Evolutionary conservation across 2,329 filamentous ascomycete genomes (phyloP).

Genomic region (Microsporum audouinii): DNA sequence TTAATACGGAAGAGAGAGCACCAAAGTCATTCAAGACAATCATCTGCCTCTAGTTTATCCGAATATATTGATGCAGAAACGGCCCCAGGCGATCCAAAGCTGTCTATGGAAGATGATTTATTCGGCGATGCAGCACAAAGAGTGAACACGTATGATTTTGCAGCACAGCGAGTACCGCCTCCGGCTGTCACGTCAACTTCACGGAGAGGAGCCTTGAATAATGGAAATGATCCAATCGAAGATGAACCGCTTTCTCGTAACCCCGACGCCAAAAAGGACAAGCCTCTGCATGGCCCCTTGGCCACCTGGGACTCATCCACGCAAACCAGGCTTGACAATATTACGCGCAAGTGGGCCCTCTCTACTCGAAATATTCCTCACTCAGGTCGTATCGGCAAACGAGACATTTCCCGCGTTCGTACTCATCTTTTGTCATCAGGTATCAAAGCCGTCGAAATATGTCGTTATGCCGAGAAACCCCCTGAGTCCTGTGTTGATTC

Average conservation of each 20-base stretch:
- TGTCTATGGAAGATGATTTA: neutral
- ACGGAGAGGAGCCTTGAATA: neutral
- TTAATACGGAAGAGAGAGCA: conserved; percentile 49
- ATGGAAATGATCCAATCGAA: neutral
- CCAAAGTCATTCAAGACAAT: conserved; percentile 31
- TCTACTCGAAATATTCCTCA: conserved; percentile 38
- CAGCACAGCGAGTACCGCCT: neutral
- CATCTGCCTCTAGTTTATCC: conserved; percentile 37
- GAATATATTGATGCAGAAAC: conserved; percentile 40
- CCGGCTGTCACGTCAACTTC: neutral
- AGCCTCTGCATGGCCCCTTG: neutral
- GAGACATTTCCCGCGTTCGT: conserved; percentile 69
- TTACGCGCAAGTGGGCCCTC: conserved; percentile 48
- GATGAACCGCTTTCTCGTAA: neutral
- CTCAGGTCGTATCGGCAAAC: conserved; percentile 42
- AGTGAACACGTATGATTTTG: neutral
- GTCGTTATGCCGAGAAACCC: conserved; percentile 48
- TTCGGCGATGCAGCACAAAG: neutral
- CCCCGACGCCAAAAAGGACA: neutral
- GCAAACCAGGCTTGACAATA: conserved; percentile 29
- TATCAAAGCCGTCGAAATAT: conserved; percentile 79
- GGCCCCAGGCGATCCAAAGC: conserved; percentile 22
- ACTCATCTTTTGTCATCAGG: conserved; percentile 70
- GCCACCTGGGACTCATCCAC: neutral
- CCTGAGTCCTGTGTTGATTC: conserved; percentile 9